These are phyloP conservation scores for Grigorovia humatica DNA, from an alignment of 805 yeast species.

Conservation along the genomic window DNA sequence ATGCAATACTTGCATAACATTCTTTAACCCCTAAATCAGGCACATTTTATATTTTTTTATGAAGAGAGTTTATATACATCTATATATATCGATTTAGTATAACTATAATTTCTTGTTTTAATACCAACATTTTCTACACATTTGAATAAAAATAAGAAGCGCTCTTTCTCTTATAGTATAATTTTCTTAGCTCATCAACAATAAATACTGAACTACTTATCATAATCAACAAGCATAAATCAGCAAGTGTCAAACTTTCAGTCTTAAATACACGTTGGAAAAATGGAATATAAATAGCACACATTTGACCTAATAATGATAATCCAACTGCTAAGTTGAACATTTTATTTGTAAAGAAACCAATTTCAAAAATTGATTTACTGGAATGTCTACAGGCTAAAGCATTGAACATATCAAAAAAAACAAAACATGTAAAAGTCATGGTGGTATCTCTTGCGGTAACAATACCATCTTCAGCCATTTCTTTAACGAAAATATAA, in stretches of 20 bases:
- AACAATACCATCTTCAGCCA: conserved; percentile 64
- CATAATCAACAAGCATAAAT: conserved; percentile 49
- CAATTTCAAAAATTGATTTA: conserved; percentile 75
- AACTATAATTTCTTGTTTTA: too few relatives aligned
- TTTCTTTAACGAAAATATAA: conserved; percentile 75
- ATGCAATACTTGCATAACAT: too few relatives aligned
- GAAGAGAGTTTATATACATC: too few relatives aligned
- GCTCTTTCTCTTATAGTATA: conserved; percentile 15
- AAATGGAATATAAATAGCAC: conserved; percentile 89
- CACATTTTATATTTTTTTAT: not conserved
- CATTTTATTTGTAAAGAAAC: conserved; percentile 71
- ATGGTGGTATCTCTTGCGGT: conserved; percentile 96
- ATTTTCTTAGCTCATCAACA: conserved; percentile 76
- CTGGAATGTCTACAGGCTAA: conserved; percentile 82
- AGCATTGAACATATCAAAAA: conserved; percentile 96
- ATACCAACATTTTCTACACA: not conserved
- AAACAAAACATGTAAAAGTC: conserved; percentile 96
- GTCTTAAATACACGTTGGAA: conserved; percentile 92
- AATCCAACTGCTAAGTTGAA: conserved; percentile 88
- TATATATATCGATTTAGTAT: too few relatives aligned
- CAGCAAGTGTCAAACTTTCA: conserved; percentile 69
- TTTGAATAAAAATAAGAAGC: conserved; percentile 10
- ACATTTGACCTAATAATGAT: conserved; percentile 79
- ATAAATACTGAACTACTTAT: conserved; percentile 75
- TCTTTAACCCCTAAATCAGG: too few relatives aligned